phyloP scores from a whole-genome alignment of 2,329 filamentous ascomycete species.

The Aspergillus candidus region DNA sequence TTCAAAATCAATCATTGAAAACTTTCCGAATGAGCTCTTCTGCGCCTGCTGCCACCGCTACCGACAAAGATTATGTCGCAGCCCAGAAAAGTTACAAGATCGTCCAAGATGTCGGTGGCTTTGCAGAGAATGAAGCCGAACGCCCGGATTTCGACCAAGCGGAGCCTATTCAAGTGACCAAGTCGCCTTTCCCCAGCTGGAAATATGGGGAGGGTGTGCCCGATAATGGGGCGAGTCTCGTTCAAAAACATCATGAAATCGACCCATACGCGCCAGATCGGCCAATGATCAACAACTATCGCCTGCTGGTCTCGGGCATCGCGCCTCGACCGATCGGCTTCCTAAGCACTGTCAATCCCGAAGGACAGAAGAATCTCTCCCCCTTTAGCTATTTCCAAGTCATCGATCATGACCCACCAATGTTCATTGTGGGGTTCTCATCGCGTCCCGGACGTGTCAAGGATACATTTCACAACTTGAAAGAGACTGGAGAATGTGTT shows the following conservation, averaged over 20 bases:
- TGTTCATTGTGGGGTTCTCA: conserved; percentile 63
- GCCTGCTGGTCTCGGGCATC: conserved; percentile 74
- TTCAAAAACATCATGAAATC: conserved; percentile 52
- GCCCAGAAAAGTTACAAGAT: conserved; percentile 19
- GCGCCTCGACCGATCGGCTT: conserved; percentile 72
- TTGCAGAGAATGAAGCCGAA: conserved; percentile 27
- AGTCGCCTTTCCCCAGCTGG: conserved; percentile 33
- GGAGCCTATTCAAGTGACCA: conserved; percentile 25
- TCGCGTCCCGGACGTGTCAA: conserved; percentile 57
- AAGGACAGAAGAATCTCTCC: conserved; percentile 68
- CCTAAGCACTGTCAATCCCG: conserved; percentile 49
- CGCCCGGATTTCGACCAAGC: conserved; percentile 30
- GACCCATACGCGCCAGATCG: conserved; percentile 69
- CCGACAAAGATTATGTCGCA: no score
- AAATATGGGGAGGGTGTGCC: conserved; percentile 17
- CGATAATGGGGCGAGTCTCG: conserved; percentile 8
- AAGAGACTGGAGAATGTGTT: conserved; percentile 65
- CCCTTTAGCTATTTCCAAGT: conserved; percentile 81
- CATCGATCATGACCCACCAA: conserved; percentile 73
- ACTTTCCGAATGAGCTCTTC: no score
- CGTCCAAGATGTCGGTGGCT: conserved; percentile 16
- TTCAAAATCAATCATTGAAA: no score
- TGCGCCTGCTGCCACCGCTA: no score
- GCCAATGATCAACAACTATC: conserved; percentile 70
- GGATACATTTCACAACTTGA: conserved; percentile 68